Evolutionary conservation across 2,329 filamentous ascomycete genomes (phyloP).

Genomic region (Aspergillus sp.): DNA sequence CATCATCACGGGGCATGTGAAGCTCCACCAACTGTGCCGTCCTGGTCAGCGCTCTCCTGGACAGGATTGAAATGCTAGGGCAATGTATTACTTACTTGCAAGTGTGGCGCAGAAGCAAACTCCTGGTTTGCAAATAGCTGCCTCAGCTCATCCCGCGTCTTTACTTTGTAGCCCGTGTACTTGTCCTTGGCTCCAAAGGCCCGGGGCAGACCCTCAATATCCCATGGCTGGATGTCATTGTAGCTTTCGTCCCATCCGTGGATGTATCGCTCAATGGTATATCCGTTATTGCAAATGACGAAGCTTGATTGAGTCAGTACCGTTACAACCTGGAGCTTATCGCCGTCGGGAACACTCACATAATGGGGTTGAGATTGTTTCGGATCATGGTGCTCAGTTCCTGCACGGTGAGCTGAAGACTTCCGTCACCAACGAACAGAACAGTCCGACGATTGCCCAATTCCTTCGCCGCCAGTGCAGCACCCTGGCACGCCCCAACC

Average conservation of each 20-base stretch:
- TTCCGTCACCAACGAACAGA: conserved; percentile 86
- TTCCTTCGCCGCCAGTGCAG: conserved; percentile 74
- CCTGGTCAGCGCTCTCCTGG: conserved; percentile 26
- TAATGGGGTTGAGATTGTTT: conserved; percentile 71
- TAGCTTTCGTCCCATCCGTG: conserved; percentile 78
- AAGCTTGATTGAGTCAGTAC: conserved; percentile 55
- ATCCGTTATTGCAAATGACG: conserved; percentile 84
- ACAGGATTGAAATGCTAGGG: background rate
- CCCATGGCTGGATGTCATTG: conserved; percentile 79
- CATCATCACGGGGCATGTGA: conserved; percentile 78
- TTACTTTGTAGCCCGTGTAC: conserved; percentile 66
- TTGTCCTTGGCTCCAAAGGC: conserved; percentile 66
- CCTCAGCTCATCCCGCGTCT: conserved; percentile 69
- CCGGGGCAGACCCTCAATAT: conserved; percentile 67
- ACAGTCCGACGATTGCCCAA: conserved; percentile 66
- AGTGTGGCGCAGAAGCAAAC: conserved; percentile 58
- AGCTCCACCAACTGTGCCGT: conserved; percentile 71
- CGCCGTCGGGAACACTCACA: conserved; percentile 54
- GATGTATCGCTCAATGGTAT: conserved; percentile 86
- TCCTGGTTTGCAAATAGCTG: conserved; percentile 63
- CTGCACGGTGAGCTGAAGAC: conserved; percentile 80
- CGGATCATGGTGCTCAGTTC: conserved; percentile 83
- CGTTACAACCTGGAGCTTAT: background rate
- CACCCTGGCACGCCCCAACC: conserved; percentile 65
- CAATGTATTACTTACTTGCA: conserved; percentile 41